Base-by-base conservation (phyloP, 2,329 filamentous ascomycete genomes). In the Talaromyces piceae region DNA sequence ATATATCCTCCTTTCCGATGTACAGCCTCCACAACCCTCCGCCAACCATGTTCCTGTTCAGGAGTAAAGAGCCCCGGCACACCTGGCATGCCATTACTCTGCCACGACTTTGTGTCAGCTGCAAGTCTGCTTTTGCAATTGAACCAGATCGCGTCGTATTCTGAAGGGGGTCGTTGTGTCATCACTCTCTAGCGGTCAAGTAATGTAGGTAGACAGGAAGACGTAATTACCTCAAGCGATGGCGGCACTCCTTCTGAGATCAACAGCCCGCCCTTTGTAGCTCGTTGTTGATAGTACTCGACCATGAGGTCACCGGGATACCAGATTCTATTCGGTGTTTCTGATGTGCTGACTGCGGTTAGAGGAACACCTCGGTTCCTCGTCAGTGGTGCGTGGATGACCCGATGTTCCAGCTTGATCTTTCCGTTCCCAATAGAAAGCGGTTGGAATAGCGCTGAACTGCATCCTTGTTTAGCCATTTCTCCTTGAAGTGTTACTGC, bases 381-480 rank as follows among this genome's bases (percentile, higher is more conserved):
- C 4, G 78, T 81, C 50, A 81, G 61, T 2, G 80, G 75, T 1
- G 77, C 74, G 56, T 76, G 61, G 41, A 77, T 67, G 22, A 81
- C 64, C 48, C 79, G 74, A 57, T 81, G 77, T 45, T 72, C 67
- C 27, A 82, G 72, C 8, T 63, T 63, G 41, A 76, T 68, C 41
- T 72, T 71, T 54, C 77, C 72, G 61, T 73, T 73, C 53, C 73
- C 68, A 45, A 76, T 67, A 26, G 65, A 58, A 50, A 76, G 57
- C 5, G 74, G 72, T 49, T 64, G 60, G 57, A 76, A 77, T 31
- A 76, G 68, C 58, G 55, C 70, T 56, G 64, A 52, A 13, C 48
- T 23, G 45, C 5, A 11, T 20, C 47, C 6, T 44, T 44, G 6
- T 56, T 57, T 27, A 47, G 61, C 22, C 45, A 20, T 5, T 31